Base-by-base conservation (phyloP, 768 basidiomycete species). In the Leccinellum luteum region DNA sequence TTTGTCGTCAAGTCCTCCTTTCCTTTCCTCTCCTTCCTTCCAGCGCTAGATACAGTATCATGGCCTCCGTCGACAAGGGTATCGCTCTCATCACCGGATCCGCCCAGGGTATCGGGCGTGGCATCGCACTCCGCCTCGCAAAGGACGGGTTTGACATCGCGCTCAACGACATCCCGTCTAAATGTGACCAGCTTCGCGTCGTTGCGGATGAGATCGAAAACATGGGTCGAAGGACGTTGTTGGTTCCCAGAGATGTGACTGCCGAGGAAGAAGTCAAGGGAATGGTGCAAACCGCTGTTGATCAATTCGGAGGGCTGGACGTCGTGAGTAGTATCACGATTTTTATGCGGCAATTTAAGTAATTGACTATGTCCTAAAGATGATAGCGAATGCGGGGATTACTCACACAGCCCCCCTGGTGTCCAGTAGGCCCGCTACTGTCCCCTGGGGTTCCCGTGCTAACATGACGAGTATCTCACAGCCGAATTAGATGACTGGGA, bases 21-120 rank as follows among this genome's bases (percentile, higher is more conserved):
- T 31, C 6, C 28, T 5, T 28, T 28, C 6, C 28, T 6, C 6
- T 6, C 7, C 17, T n/a, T n/a, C 3, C 35, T 38, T 38, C 17
- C 17, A 38, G 9, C 17, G 17, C 32, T 15, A 14, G 9, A 38
- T 38, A 38, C 17, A 38, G 9, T 38, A 38, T 38, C 35, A 38
- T 38, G 35, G 35, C 17, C 17, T 44, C 43, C 6, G 10, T 21
- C 21, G 71, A 35, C 8, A 35, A 35, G 17, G 35, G 76, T 13
- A 55, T 66, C 28, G 69, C 71, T 1, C 60, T 74, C 25, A 56
- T 73, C 35, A 72, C 68, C 17, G 69, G 69, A 30, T 63, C 68
- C 6, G 69, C 64, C 1, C 67, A 65, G 49, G 67, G 70, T 23
- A 65, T 72, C 28, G 73, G 71, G 1, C 57, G 23, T 12, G 30